These are phyloP conservation scores for Persicaria tinctoria DNA, from an alignment of 148 eudicot species.

Conservation along the genomic window DNA sequence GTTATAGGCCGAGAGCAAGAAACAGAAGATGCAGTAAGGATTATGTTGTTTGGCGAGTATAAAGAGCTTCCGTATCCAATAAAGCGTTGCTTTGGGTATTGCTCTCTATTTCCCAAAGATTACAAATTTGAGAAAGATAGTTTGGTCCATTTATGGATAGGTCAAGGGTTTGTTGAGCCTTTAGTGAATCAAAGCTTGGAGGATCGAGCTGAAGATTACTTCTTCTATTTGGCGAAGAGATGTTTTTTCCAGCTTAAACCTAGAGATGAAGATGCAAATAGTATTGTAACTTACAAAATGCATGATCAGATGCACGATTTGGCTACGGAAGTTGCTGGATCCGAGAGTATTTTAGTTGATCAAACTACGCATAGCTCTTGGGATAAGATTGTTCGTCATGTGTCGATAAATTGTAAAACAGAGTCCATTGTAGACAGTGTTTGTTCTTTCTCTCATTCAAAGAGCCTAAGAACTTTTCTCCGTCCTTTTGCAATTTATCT, in stretches of 20 bases:
- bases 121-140: constrained; percentile 13
- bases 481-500: background rate
- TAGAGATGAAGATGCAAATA: constrained; percentile 1
- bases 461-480: background rate
- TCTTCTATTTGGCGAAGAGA: constrained; percentile 16
- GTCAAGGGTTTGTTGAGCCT: constrained; percentile 18
- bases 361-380: background rate
- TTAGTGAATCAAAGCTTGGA: constrained; percentile 12
- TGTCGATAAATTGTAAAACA: background rate
- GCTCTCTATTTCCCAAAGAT: constrained; percentile 18
- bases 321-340: constrained; percentile 16
- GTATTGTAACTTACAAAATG: constrained; percentile 14
- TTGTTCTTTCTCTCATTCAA: background rate
- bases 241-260: constrained; percentile 16
- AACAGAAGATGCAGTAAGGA: background rate
- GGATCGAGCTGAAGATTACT: constrained; percentile 19
- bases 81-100: constrained; percentile 20
- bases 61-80: constrained; percentile 13
- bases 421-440: background rate
- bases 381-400: constrained; percentile 4
- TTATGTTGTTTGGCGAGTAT: constrained; percentile 12
- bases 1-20: constrained; percentile 1
- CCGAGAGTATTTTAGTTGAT: constrained; percentile 7
- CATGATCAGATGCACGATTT: constrained; percentile 20
- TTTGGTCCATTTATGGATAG: constrained; percentile 19